Base-by-base conservation (phyloP, 1,284 basidiomycete species). In the Stygiomarasmius scandens region DNA sequence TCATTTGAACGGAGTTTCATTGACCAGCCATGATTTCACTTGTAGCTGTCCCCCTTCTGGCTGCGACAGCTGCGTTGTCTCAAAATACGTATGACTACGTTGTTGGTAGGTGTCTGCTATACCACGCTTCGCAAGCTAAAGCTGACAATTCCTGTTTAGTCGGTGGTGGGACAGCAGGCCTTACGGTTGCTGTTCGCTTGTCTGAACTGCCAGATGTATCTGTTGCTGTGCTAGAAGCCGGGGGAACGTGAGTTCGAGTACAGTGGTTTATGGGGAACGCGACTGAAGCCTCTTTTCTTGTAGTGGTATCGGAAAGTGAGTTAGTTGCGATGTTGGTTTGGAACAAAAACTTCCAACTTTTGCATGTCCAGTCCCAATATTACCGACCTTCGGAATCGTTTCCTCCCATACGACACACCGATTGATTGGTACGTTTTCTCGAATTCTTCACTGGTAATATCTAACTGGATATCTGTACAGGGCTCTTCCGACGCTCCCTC, bases 191-290 rank as follows among this genome's bases (percentile, higher is more conserved):
- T 10, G 36, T 25, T 16, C 53, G 60, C 12, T 36, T 61, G 12
- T 38, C 60, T 27, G 60, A 58, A 23, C 38, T 52, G 23, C 20
- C 47, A 3, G 41, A 52, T 34, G 25, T 58, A 6, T 48, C 41
- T 19, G 56, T 61, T 19, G 48, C 43, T 9, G 54, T 61, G 12
- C 9, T 61, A 14, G 60, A 61, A 49, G 60, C 55, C 1, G 55
- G 57, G 20, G 53, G 45, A 55, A 48, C 53, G 45, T 55, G 34
- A 34, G 46, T 47, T 19, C 16, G n/a, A 5, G 6, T 41, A 8
- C 16, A 9, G 4, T 4, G 38, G 4, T 41, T 6, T 6, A 4
- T 41, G 11, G 38, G 38, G 4, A 9, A n/a, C n/a, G n/a, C 4
- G 8, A 19, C n/a, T 41, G 16, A 41, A 4, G 11, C 6, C n/a